Evolutionary conservation across 2,329 filamentous ascomycete species (phyloP), one percentile per base, ranked within the genome.

Genomic region (Aspergillus novofumigatus): DNA sequence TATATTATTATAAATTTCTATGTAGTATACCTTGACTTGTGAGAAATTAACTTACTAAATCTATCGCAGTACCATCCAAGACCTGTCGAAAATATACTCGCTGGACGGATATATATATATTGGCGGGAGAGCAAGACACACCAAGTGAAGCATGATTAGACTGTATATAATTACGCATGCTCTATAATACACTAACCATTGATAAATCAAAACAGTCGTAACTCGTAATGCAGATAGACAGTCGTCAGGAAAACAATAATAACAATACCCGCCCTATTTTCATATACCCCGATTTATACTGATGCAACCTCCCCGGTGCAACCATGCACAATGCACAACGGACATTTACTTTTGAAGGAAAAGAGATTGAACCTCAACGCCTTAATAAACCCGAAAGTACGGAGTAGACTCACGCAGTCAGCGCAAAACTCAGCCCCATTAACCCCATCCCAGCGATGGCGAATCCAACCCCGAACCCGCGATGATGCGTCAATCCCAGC

Each of bases 381-480:
- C 44, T 47, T 38, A 50, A 59, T 32, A 26, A 49, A 48, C 35
- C 48, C 21, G 26, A 17, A 10, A 25, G 20, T 7, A 26, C 5
- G 25, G 25, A 26, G 5, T 29, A 3, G 23, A 52, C 51, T 72
- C 54, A 74, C 41, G 88, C 86, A n/a, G 91, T 92, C 62, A 96
- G 79, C 41, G 92, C 91, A 75, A 87, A 91, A 73, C 90, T 96
- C 53, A 94, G 63, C 0, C 92, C 93, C 76, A 99, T 79, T 56
- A 97, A 77, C 0, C 86, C 86, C 92, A 97, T 97, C 1, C 94
- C 77, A 17, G 66, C 69, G 54, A 77, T 67, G 7, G 74, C 74
- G 55, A 72, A 75, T 14, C 69, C 69, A 41, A 77, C 72, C 25
- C 72, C 71, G 56, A 76, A 59, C 9, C 66, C 65, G 17, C 71